Evolutionary conservation across 2,329 filamentous ascomycete species (phyloP), one percentile per base, ranked within the genome.

Genomic region (Ascomycota sp.): DNA sequence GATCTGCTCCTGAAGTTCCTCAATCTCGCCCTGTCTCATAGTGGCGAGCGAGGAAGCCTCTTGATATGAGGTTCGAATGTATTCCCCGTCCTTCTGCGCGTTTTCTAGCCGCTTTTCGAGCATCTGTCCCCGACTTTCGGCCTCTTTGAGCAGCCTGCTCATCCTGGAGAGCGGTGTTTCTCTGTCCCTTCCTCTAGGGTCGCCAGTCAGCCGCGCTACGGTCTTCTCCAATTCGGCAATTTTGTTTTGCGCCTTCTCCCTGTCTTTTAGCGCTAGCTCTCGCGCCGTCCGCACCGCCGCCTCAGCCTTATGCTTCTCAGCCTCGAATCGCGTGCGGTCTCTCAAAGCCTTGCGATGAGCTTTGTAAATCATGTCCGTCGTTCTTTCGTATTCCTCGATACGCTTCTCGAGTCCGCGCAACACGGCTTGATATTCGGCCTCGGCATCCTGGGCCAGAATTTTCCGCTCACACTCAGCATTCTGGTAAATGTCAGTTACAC

Each of bases 31-130:
- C 13, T 51, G 47, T 3, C 69, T 47, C 11, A 55, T 52, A 10
- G 52, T 51, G 3, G 58, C 59, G 1, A 53, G 45, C 21, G 58
- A 56, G 7, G 65, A 68, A 1, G 64, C 61, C 15, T 63, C 55
- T 39, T 75, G 72, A 40, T 77, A 79, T 8, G 61, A 53, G 4
- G 57, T 55, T 30, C 66, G 61, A 9, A 59, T 52, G 40, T 71
- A 79, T 2, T 70, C 65, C 19, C 61, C 51, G 4, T 71, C 65
- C 10, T 52, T 53, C 20, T 62, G 48, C 4, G 56, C 46, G 5
- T 53, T 48, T 30, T 53, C 52, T 5, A 53, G 42, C 13, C 51
- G 51, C 32, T 48, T 50, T 24, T 60, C 56, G 4, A 62, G 48
- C 10, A 52, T 43, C 28, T 51, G 46, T 11, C 57, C 50, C 19